Conservation (phyloP, 1,284 basidiomycete genomes). For the Leccinum pachyderme region DNA sequence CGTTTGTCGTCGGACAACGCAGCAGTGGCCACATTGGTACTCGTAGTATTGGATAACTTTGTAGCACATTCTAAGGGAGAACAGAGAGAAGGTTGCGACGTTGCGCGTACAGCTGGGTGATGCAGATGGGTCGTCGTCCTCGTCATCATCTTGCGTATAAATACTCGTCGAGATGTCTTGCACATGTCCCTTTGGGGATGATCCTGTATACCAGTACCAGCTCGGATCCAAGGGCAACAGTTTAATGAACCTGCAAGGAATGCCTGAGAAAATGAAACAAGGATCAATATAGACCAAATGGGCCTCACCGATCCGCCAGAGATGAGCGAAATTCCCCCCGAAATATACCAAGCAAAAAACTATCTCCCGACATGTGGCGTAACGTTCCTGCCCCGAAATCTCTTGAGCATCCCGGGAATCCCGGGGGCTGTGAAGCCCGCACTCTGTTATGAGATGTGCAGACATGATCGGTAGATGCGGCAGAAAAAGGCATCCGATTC, state of each 20-base stretch:
- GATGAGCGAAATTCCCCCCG: conserved; percentile 5
- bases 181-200: conserved; percentile 6
- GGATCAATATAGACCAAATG: conserved; percentile 14
- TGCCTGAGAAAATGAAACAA: conserved; percentile 20
- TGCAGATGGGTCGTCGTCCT: background rate
- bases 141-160: conserved; percentile 17
- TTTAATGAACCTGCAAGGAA: conserved; percentile 6
- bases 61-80: conserved; percentile 40
- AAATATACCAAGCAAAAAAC: conserved; percentile 10
- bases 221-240: conserved; percentile 1
- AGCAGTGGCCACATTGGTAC: conserved; percentile 38
- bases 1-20: conserved; percentile 36
- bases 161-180: conserved; percentile 19
- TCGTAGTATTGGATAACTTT: conserved; percentile 36
- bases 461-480: conserved; percentile 2
- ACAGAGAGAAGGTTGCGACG: background rate
- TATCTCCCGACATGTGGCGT: conserved; percentile 9
- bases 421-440: conserved; percentile 7
- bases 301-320: conserved; percentile 4
- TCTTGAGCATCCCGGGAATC: conserved; percentile 6
- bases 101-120: conserved; percentile 3
- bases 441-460: background rate
- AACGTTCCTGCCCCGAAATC: conserved; percentile 13
- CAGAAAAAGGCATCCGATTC: background rate
- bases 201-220: background rate